Evolutionary conservation across 2,329 filamentous ascomycete species (phyloP).

Genomic region (Nothophaeocryptopus gaeumannii): DNA sequence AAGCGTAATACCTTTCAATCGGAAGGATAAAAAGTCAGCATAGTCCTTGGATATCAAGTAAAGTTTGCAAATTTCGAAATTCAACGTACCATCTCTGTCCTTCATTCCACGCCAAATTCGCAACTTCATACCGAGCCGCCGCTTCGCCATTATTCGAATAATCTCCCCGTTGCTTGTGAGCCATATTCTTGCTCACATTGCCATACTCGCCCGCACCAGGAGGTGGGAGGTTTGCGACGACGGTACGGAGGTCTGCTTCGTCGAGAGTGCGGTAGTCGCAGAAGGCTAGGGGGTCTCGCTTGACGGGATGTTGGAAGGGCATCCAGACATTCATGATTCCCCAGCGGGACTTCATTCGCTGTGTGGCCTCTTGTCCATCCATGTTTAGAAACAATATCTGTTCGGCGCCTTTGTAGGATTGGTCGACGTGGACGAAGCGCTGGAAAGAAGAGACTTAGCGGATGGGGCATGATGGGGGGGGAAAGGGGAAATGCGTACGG

Average conservation of each 20-base stretch:
- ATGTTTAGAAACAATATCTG: neutral
- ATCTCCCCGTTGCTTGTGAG: constrained; percentile 12
- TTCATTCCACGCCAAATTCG: constrained; percentile 39
- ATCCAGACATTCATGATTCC: constrained; percentile 48
- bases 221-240: constrained; percentile 35
- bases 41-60: too few relatives aligned
- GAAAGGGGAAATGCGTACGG: neutral
- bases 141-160: constrained; percentile 16
- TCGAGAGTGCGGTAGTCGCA: constrained; percentile 17
- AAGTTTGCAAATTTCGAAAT: too few relatives aligned
- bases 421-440: constrained; percentile 53
- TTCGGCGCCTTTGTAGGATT: constrained; percentile 46
- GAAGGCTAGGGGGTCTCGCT: constrained; percentile 19
- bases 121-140: constrained; percentile 14
- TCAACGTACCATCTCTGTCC: constrained; percentile 42
- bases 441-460: neutral
- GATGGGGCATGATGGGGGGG: neutral
- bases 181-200: constrained; percentile 14
- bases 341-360: neutral
- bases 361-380: neutral
- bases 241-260: constrained; percentile 52
- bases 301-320: constrained; percentile 15
- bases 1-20: constrained; percentile 56
- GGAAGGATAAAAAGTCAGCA: too few relatives aligned
- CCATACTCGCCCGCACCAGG: constrained; percentile 17